Percentiles rank a stretch among this genome's conserved stretches.
Evolutionary conservation across 2,329 filamentous ascomycete genomes (phyloP).

Genomic region (Botryotinia narcissicola): DNA sequence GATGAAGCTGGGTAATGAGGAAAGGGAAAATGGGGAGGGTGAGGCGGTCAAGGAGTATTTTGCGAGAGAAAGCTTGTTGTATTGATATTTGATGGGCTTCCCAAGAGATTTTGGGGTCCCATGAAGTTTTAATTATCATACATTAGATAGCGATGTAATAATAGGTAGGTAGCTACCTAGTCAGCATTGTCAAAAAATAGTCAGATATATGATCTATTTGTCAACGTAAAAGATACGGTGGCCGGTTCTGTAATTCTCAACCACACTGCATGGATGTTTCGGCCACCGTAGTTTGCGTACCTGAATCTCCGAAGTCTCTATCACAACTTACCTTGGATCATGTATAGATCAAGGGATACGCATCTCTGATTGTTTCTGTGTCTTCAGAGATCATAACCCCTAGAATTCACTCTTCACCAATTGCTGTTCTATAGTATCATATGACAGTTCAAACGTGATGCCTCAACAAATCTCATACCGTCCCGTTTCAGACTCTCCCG

Average conservation of each 20-base stretch:
- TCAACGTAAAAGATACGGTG: not conserved
- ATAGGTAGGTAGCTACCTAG: not conserved
- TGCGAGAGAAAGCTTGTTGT: not conserved
- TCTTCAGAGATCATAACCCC: not conserved
- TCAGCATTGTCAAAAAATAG: not conserved
- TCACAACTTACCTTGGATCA: too few relatives aligned
- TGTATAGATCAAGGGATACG: not conserved
- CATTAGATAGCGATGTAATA: too few relatives aligned
- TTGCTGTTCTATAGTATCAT: not conserved
- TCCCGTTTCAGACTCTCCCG: slow-evolving; percentile 22
- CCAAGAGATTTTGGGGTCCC: not conserved
- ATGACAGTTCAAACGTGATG: not conserved
- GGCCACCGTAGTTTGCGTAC: not conserved
- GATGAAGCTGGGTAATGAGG: too few relatives aligned
- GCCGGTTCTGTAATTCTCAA: not conserved
- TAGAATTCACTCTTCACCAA: not conserved
- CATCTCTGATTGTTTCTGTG: not conserved
- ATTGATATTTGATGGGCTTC: not conserved
- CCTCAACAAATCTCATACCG: slow-evolving; percentile 27
- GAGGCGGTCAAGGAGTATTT: not conserved
- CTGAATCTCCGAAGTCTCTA: not conserved
- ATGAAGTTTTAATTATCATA: not conserved
- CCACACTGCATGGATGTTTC: fast-evolving
- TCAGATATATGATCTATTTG: not conserved
- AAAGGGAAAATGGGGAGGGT: not conserved